Evolutionary conservation across 1,284 basidiomycete genomes (phyloP).

Genomic region (Sporisorium scitamineum): DNA sequence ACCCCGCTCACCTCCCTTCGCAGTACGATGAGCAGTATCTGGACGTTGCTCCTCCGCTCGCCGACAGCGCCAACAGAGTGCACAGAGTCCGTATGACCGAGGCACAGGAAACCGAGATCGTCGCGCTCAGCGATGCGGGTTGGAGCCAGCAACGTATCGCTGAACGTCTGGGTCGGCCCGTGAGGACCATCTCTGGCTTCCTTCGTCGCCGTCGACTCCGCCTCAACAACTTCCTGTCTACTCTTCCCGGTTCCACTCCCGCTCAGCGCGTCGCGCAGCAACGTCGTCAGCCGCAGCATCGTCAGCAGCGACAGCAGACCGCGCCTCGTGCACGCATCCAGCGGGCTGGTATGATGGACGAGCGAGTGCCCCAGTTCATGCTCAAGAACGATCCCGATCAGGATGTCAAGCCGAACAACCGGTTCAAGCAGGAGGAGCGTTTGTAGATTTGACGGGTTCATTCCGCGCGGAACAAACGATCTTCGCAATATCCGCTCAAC

Average conservation of each 20-base stretch:
- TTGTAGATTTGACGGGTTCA: not conserved
- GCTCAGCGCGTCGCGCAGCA: not conserved
- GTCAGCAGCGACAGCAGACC: not conserved
- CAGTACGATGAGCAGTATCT: not conserved
- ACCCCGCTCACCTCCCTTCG: not conserved
- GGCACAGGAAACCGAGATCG: slow-evolving; percentile 10
- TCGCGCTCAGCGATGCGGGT: slow-evolving; percentile 12
- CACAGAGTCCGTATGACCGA: slow-evolving; percentile 5
- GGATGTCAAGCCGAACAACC: slow-evolving; percentile 6
- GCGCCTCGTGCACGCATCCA: too few species aligned
- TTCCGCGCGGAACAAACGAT: too few species aligned
- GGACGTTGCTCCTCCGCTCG: not conserved
- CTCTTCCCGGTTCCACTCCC: not conserved
- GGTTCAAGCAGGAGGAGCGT: slow-evolving; percentile 16
- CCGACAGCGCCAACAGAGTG: not conserved
- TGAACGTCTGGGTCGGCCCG: not conserved
- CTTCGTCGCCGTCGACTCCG: not conserved
- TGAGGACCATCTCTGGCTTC: slow-evolving; percentile 11
- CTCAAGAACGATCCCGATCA: slow-evolving; percentile 7
- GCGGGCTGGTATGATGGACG: not conserved
- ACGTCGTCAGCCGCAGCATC: not conserved
- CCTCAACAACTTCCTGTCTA: not conserved
- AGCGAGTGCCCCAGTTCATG: not conserved
- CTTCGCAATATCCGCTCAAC: not conserved
- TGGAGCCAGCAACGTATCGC: slow-evolving; percentile 8